phyloP scores from a whole-genome alignment of 2,329 filamentous ascomycete genomes.

The Amylocarpus encephaloides region DNA sequence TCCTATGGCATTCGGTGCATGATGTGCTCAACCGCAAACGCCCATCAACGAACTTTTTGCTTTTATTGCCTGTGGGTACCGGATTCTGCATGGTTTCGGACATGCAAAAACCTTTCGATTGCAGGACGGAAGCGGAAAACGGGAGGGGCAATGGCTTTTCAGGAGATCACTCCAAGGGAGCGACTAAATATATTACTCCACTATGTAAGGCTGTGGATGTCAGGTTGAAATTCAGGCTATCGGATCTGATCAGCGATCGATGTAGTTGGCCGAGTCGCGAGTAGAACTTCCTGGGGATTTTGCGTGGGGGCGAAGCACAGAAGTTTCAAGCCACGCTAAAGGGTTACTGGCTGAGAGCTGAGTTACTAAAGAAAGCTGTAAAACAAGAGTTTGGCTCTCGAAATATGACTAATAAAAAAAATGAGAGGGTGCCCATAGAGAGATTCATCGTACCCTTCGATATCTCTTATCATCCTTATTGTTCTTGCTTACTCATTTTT shows the following conservation, averaged over 20 bases:
- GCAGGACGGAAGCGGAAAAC: neutral
- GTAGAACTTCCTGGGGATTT: too few species aligned
- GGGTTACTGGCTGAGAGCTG: neutral
- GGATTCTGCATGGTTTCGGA: slow-evolving; percentile 9
- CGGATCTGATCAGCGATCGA: neutral
- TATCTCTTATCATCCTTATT: too few species aligned
- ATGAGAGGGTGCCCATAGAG: too few species aligned
- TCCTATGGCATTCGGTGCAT: slow-evolving; percentile 45
- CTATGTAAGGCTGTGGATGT: neutral
- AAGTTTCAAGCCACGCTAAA: neutral
- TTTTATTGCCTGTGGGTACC: slow-evolving; percentile 2
- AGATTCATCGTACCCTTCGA: too few species aligned
- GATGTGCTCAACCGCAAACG: slow-evolving; percentile 32
- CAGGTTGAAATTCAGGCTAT: neutral
- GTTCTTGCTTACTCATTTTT: too few species aligned
- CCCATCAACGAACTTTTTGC: slow-evolving; percentile 11
- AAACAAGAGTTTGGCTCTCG: too few species aligned
- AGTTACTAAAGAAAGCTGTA: too few species aligned
- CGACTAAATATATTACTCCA: neutral
- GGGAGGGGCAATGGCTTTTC: neutral
- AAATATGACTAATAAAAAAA: too few species aligned
- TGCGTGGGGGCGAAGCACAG: neutral
- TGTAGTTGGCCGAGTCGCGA: neutral
- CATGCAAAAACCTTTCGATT: slow-evolving; percentile 1
- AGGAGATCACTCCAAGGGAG: neutral